These are phyloP conservation scores for Kickxella alabastrina DNA, from an alignment of 192 early-diverging fungal genomes.

Conservation along the genomic window DNA sequence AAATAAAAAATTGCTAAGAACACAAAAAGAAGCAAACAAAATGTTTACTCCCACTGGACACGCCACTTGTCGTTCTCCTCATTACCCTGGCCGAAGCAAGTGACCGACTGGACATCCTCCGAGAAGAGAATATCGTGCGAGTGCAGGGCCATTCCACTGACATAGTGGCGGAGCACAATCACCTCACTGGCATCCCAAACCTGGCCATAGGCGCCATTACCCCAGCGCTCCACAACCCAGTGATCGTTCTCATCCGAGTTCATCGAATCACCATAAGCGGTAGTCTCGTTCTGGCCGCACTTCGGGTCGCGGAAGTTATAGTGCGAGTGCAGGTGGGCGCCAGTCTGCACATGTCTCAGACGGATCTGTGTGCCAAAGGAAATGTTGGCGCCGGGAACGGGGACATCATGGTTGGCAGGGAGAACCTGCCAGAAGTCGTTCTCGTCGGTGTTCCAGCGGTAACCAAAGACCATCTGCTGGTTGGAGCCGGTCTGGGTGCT, in stretches of 20 bases:
- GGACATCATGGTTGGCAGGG: slow-evolving; percentile 44
- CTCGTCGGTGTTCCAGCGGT: slow-evolving; percentile 41
- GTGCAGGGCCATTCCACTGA: slow-evolving; percentile 54
- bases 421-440: slow-evolving; percentile 55
- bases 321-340: slow-evolving; percentile 57
- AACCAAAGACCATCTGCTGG: slow-evolving; percentile 57
- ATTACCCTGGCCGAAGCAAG: slow-evolving; percentile 47
- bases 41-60: slow-evolving; percentile 17
- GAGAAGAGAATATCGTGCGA: slow-evolving; percentile 37
- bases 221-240: slow-evolving; percentile 55
- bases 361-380: slow-evolving; percentile 52
- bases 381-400: slow-evolving; percentile 41
- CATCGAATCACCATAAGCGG: slow-evolving; percentile 51
- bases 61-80: slow-evolving; percentile 61
- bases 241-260: slow-evolving; percentile 57
- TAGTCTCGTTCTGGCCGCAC: slow-evolving; percentile 58
- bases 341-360: slow-evolving; percentile 51
- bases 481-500: slow-evolving; percentile 51
- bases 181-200: slow-evolving; percentile 50
- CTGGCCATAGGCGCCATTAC: slow-evolving; percentile 41
- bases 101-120: slow-evolving; percentile 51
- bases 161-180: slow-evolving; percentile 50
- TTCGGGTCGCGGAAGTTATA: slow-evolving; percentile 39
- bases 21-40: too few species aligned
- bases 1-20: too few species aligned